Evolutionary conservation across 768 basidiomycete species (phyloP).

Genomic region (Lentinula detonsa): DNA sequence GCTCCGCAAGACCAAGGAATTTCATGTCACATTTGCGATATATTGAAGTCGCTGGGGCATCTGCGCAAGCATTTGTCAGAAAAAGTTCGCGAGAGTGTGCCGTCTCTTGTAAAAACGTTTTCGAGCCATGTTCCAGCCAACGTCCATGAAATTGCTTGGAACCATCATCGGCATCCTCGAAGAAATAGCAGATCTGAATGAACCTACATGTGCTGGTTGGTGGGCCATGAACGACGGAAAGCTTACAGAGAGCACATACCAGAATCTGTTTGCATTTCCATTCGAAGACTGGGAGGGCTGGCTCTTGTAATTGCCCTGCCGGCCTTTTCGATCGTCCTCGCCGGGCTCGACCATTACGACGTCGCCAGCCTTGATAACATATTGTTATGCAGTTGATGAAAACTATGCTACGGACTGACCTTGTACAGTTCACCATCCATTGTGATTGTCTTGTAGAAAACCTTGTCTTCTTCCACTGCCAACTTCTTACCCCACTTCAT

Average conservation of each 20-base stretch:
- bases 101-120: constrained; percentile 61
- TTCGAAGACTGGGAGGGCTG: constrained; percentile 44
- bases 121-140: constrained; percentile 62
- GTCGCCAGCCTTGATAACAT: constrained; percentile 47
- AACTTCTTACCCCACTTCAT: constrained; percentile 26
- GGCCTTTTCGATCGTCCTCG: constrained; percentile 33
- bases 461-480: constrained; percentile 14
- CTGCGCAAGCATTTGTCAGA: constrained; percentile 45
- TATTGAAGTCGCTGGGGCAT: constrained; percentile 49
- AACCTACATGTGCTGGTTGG: constrained; percentile 44
- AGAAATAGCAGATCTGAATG: constrained; percentile 60
- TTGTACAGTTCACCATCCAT: constrained; percentile 56
- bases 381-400: not conserved
- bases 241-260: constrained; percentile 32
- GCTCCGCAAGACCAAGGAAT: constrained; percentile 31
- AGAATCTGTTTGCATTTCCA: constrained; percentile 48
- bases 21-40: constrained; percentile 50
- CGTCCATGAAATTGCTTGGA: constrained; percentile 55
- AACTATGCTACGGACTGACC: constrained; percentile 25
- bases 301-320: constrained; percentile 33
- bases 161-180: constrained; percentile 26
- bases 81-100: constrained; percentile 58
- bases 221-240: not conserved
- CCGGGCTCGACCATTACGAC: constrained; percentile 60
- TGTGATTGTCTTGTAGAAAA: constrained; percentile 36